phyloP scores from a whole-genome alignment of 805 yeast genomes.

The Hyphopichia homilentoma region DNA sequence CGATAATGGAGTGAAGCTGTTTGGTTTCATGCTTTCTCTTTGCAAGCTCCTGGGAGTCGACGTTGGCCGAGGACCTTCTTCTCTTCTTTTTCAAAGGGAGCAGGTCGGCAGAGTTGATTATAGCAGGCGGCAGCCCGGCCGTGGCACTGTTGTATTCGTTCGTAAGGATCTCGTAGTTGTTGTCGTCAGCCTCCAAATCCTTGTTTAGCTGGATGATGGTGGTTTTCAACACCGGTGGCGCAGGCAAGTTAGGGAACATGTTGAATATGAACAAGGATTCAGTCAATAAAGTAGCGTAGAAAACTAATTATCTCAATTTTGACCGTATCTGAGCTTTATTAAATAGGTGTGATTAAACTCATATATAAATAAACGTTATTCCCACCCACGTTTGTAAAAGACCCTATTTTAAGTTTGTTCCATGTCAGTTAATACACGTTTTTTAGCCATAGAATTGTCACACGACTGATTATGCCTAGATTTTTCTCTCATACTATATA shows the following conservation, averaged over 20 bases:
- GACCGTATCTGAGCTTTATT: no score
- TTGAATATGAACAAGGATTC: no score
- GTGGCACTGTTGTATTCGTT: conserved; percentile 25
- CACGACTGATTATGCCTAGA: no score
- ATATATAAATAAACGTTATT: no score
- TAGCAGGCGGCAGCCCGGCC: conserved; percentile 1
- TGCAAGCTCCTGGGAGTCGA: conserved; percentile 39
- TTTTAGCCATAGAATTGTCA: no score
- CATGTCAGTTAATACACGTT: no score
- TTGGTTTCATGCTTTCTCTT: conserved; percentile 41
- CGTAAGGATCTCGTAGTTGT: conserved; percentile 40
- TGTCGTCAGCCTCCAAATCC: conserved; percentile 39
- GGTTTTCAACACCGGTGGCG: conserved; percentile 41
- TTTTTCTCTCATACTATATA: no score
- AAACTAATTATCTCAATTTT: no score
- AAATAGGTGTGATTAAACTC: no score
- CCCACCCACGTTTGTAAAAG: no score
- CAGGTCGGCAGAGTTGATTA: conserved; percentile 3
- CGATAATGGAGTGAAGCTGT: conserved; percentile 68
- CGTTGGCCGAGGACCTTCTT: conserved; percentile 35
- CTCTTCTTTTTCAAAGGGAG: conserved; percentile 26
- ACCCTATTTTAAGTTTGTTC: no score
- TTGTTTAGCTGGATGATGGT: conserved; percentile 43
- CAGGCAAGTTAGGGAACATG: conserved; percentile 19
- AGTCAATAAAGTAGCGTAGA: no score